These are phyloP conservation scores for Pseudofabraea citricarpa DNA, from an alignment of 2,329 filamentous ascomycete genomes.

Conservation along the genomic window DNA sequence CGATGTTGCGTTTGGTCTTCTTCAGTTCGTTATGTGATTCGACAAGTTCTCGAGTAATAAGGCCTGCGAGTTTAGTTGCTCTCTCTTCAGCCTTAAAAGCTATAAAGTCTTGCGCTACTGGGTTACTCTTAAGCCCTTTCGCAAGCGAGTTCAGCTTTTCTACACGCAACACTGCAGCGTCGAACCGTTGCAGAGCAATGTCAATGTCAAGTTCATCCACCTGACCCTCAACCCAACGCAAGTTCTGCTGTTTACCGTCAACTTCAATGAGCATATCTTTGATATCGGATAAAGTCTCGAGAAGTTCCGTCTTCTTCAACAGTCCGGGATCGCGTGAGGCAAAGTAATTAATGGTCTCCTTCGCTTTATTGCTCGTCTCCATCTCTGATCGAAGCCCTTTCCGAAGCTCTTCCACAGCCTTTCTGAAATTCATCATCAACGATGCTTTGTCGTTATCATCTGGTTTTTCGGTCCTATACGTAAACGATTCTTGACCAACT, in stretches of 20 bases:
- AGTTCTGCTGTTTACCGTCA: slow-evolving; percentile 92
- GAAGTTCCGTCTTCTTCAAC: slow-evolving; percentile 72
- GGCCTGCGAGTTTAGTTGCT: slow-evolving; percentile 68
- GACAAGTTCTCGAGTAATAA: slow-evolving; percentile 73
- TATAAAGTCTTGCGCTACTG: slow-evolving; percentile 86
- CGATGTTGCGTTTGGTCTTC: slow-evolving; percentile 75
- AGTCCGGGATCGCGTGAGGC: slow-evolving; percentile 72
- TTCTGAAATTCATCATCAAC: slow-evolving; percentile 83
- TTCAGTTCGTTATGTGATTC: slow-evolving; percentile 72
- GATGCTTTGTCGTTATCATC: slow-evolving; percentile 74
- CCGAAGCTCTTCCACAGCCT: slow-evolving; percentile 86
- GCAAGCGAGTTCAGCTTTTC: slow-evolving; percentile 81
- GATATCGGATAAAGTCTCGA: slow-evolving; percentile 72
- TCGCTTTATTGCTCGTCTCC: slow-evolving; percentile 78
- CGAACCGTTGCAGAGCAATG: slow-evolving; percentile 85
- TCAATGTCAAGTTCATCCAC: slow-evolving; percentile 96
- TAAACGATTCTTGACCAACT: slow-evolving; percentile 85
- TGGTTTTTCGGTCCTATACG: slow-evolving; percentile 83
- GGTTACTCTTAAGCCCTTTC: slow-evolving; percentile 76
- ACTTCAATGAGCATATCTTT: slow-evolving; percentile 92
- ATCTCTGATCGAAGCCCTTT: slow-evolving; percentile 82
- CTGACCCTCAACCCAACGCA: slow-evolving; percentile 92
- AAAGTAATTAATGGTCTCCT: slow-evolving; percentile 83
- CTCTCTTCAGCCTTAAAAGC: slow-evolving; percentile 86
- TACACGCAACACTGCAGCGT: slow-evolving; percentile 75